Conservation (phyloP, 2,329 filamentous ascomycete genomes). For the Penicillium sp. region DNA sequence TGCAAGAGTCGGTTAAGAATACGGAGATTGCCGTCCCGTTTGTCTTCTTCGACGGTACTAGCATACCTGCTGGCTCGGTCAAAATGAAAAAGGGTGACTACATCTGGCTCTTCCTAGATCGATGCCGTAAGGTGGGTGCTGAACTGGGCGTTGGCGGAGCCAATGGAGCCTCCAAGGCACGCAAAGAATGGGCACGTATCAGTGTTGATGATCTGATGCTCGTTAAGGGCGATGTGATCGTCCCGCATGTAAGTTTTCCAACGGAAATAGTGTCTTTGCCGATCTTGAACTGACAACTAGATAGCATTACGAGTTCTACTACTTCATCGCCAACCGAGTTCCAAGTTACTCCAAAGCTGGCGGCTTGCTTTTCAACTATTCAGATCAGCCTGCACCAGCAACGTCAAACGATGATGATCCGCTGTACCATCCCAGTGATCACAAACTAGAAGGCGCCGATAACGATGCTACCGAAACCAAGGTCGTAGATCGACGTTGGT, state of each 20-base stretch:
- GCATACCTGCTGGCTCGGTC: constrained; percentile 82
- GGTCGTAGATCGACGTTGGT: constrained; percentile 95
- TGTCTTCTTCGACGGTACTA: constrained; percentile 95
- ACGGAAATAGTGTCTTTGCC: neutral
- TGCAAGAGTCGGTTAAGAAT: constrained; percentile 85
- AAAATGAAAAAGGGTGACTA: constrained; percentile 92
- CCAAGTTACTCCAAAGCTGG: constrained; percentile 73
- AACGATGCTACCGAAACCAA: constrained; percentile 86
- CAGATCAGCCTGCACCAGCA: constrained; percentile 49
- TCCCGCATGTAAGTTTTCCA: constrained; percentile 78
- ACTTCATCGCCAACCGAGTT: constrained; percentile 82
- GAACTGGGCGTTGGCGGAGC: constrained; percentile 75
- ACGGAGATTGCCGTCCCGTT: constrained; percentile 92
- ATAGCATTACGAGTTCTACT: constrained; percentile 96
- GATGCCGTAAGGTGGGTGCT: constrained; percentile 87
- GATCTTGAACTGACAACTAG: constrained; percentile 9
- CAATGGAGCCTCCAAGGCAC: constrained; percentile 50
- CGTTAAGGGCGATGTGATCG: constrained; percentile 86
- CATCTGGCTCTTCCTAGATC: constrained; percentile 91
- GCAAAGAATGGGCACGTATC: constrained; percentile 84
- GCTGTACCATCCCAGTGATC: constrained; percentile 56
- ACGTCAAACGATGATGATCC: constrained; percentile 47
- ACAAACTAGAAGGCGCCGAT: constrained; percentile 72
- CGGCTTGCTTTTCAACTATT: constrained; percentile 80
- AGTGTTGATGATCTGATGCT: constrained; percentile 96